Conservation (phyloP, 129 eudicot genomes). For the Centrapalus pauciflorus region DNA sequence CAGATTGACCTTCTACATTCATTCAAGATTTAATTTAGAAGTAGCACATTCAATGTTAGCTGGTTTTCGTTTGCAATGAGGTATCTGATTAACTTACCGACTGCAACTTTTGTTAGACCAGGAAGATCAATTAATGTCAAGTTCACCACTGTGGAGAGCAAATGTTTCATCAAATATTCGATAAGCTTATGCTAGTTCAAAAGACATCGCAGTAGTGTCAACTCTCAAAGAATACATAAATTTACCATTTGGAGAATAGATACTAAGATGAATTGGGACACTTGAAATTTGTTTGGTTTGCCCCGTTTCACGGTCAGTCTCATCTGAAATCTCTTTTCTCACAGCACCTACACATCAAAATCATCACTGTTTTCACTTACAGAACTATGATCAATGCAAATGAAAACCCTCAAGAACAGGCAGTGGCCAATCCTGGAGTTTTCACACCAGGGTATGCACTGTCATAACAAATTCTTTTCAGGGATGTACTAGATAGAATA, state of each 20-base stretch:
- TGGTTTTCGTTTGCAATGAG: neutral
- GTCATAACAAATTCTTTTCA: no score
- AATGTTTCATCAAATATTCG: neutral
- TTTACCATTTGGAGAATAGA: slow-evolving; percentile 46
- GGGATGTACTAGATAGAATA: no score
- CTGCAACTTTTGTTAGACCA: slow-evolving; percentile 55
- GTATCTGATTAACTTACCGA: slow-evolving; percentile 32
- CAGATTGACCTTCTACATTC: slow-evolving; percentile 45
- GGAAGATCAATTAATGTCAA: slow-evolving; percentile 55
- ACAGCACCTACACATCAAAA: slow-evolving; percentile 29
- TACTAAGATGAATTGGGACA: slow-evolving; percentile 51
- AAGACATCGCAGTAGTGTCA: neutral
- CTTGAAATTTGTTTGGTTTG: slow-evolving; percentile 50
- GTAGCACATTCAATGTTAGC: neutral
- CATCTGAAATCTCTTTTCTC: slow-evolving; percentile 46
- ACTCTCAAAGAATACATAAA: neutral
- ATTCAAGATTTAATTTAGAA: slow-evolving; percentile 9
- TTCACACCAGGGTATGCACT: no score
- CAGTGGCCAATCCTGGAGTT: no score
- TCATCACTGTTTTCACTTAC: neutral
- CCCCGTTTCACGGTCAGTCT: slow-evolving; percentile 45
- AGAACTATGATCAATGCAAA: slow-evolving; percentile 2
- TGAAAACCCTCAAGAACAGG: no score
- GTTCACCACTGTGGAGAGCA: slow-evolving; percentile 41
- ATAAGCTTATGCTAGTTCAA: neutral